These are phyloP conservation scores for Phaseolus coccineus DNA, from an alignment of 331 rosid genomes.

Conservation along the genomic window DNA sequence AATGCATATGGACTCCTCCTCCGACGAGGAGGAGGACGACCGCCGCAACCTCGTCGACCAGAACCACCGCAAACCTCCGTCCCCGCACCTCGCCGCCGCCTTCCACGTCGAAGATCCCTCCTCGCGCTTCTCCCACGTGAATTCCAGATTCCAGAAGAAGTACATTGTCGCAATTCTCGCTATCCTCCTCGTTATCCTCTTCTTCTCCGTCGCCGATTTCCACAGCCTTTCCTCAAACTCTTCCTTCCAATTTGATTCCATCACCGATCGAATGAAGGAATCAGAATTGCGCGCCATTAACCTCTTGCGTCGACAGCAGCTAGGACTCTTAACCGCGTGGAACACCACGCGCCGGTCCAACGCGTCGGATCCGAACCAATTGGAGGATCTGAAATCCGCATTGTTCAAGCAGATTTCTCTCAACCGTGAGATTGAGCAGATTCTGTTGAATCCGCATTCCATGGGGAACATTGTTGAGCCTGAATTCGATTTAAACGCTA, in stretches of 20 bases:
- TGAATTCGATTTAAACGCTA: slow-evolving; percentile 50
- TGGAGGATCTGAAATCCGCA: slow-evolving; percentile 63
- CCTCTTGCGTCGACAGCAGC: slow-evolving; percentile 72
- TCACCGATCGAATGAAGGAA: slow-evolving; percentile 67
- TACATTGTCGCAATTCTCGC: slow-evolving; percentile 58
- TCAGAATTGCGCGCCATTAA: slow-evolving; percentile 82
- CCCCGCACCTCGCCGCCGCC: slow-evolving; percentile 46
- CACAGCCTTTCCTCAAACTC: slow-evolving; percentile 57
- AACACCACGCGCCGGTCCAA: slow-evolving; percentile 54
- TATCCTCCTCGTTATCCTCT: slow-evolving; percentile 55
- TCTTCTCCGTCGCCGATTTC: slow-evolving; percentile 57
- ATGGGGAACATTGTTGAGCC: slow-evolving; percentile 54
- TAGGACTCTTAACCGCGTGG: slow-evolving; percentile 65
- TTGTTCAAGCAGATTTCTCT: slow-evolving; percentile 68
- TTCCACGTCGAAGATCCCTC: slow-evolving; percentile 64
- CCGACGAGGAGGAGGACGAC: slow-evolving; percentile 91
- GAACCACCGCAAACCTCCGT: slow-evolving; percentile 58
- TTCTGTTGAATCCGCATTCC: slow-evolving; percentile 67
- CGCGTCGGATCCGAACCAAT: slow-evolving; percentile 30
- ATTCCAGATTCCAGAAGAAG: slow-evolving; percentile 54
- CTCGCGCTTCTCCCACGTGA: slow-evolving; percentile 47
- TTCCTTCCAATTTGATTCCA: slow-evolving; percentile 46
- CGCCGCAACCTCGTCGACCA: slow-evolving; percentile 72
- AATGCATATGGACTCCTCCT: slow-evolving; percentile 69
- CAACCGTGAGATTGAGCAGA: slow-evolving; percentile 75